Percentiles rank a stretch among this genome's conserved stretches.
phyloP scores from a whole-genome alignment of 108 stramenopile genomes.

The Nannochloropsis oceanica region DNA sequence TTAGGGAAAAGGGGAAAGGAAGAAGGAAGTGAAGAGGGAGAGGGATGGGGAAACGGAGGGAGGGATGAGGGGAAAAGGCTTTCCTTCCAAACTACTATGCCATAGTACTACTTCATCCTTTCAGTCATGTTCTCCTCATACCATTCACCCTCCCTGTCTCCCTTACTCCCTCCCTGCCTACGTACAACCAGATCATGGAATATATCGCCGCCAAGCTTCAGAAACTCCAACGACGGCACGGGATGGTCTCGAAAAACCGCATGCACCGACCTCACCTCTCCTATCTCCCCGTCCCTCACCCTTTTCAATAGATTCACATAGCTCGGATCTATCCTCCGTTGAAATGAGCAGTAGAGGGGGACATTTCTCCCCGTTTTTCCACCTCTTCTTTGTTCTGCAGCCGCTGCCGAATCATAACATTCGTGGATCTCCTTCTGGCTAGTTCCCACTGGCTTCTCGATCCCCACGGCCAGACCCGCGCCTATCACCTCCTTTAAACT shows the following conservation, averaged over 20 bases:
- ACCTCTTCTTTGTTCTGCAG: too few species aligned
- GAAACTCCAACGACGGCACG: conserved; percentile 9
- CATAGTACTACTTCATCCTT: neutral
- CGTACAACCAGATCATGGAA: conserved; percentile 17
- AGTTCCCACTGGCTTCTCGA: conserved; percentile 16
- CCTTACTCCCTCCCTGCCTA: neutral
- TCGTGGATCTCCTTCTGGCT: neutral
- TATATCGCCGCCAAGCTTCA: conserved; percentile 18
- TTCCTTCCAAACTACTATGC: neutral
- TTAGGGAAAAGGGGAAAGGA: neutral
- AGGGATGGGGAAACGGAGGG: neutral
- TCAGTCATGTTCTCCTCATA: neutral
- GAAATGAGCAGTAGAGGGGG: conserved; percentile 23
- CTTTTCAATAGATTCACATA: conserved; percentile 1
- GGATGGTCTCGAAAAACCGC: conserved; percentile 25
- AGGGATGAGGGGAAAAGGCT: neutral
- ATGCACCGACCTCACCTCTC: conserved; percentile 9
- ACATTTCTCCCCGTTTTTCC: neutral
- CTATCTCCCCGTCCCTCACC: conserved; percentile 1
- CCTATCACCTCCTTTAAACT: conserved; percentile 4
- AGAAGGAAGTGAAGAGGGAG: neutral
- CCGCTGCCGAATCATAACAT: neutral
- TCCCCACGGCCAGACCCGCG: conserved; percentile 16
- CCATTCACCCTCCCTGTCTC: neutral
- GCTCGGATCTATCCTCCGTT: conserved; percentile 12